These are phyloP conservation scores for Hygrophorus russula DNA, from an alignment of 768 basidiomycete species.

Conservation along the genomic window DNA sequence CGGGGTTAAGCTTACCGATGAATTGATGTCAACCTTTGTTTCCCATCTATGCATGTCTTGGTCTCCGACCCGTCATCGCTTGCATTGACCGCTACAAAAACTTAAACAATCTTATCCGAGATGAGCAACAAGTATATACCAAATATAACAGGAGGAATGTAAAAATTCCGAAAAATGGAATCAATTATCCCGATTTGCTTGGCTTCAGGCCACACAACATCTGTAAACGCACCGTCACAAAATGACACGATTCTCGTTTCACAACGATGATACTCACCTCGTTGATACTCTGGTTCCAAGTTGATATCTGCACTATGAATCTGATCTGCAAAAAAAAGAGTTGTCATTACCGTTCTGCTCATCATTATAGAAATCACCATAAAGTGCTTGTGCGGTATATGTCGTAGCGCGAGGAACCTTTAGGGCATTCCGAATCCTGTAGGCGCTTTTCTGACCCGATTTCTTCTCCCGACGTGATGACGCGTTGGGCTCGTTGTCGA, in stretches of 20 bases:
- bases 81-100: conserved; percentile 31
- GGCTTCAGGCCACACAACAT: conserved; percentile 68
- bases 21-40: conserved; percentile 71
- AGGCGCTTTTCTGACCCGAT: conserved; percentile 11
- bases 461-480: not conserved
- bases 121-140: conserved; percentile 24
- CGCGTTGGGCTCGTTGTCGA: conserved; percentile 16
- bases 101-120: not conserved
- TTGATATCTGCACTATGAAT: conserved; percentile 53
- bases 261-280: conserved; percentile 30
- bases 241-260: not conserved
- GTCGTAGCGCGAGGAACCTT: conserved; percentile 50
- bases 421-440: conserved; percentile 32
- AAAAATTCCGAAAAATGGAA: conserved; percentile 69
- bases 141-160: conserved; percentile 67
- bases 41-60: conserved; percentile 69
- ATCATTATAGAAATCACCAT: conserved; percentile 26
- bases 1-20: conserved; percentile 35
- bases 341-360: no score
- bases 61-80: conserved; percentile 53
- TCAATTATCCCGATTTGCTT: conserved; percentile 73
- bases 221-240: conserved; percentile 19
- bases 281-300: conserved; percentile 70
- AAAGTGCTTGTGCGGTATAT: conserved; percentile 50
- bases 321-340: conserved; percentile 40